phyloP scores from a whole-genome alignment of 2,329 filamentous ascomycete genomes.

The Aspergillus puulaauensis region DNA sequence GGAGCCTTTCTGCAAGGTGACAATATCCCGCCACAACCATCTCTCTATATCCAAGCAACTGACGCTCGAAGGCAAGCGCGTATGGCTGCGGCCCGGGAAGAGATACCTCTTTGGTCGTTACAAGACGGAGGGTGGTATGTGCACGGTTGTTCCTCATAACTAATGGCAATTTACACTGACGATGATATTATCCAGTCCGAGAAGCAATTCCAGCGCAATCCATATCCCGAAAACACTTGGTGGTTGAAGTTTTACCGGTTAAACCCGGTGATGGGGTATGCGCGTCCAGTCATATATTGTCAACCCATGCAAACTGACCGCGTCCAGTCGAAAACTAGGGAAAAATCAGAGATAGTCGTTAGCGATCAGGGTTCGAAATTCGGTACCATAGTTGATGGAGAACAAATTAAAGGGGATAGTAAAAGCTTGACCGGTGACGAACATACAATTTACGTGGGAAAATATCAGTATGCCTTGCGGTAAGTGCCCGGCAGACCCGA shows the following conservation, averaged over 20 bases:
- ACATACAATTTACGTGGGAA: conserved; percentile 71
- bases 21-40: no score
- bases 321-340: conserved; percentile 59
- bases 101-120: conserved; percentile 84
- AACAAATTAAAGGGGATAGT: conserved; percentile 64
- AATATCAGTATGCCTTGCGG: conserved; percentile 58
- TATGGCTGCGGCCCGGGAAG: conserved; percentile 85
- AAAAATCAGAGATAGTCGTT: conserved; percentile 69
- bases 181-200: conserved; percentile 51
- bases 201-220: conserved; percentile 75
- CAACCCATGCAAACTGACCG: conserved; percentile 12
- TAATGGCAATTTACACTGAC: background rate
- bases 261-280: conserved; percentile 66
- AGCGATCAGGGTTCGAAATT: conserved; percentile 81
- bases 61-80: conserved; percentile 58
- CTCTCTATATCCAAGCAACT: conserved; percentile 41
- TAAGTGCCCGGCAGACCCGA: conserved; percentile 18
- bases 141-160: background rate
- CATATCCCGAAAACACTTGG: conserved; percentile 85
- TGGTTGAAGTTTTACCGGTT: conserved; percentile 69
- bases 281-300: conserved; percentile 6
- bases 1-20: conserved; percentile 47
- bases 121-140: conserved; percentile 58
- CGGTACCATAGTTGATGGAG: conserved; percentile 76
- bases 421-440: conserved; percentile 56